Conservation (phyloP, 148 eudicot genomes). For the Beta vulgaris region DNA sequence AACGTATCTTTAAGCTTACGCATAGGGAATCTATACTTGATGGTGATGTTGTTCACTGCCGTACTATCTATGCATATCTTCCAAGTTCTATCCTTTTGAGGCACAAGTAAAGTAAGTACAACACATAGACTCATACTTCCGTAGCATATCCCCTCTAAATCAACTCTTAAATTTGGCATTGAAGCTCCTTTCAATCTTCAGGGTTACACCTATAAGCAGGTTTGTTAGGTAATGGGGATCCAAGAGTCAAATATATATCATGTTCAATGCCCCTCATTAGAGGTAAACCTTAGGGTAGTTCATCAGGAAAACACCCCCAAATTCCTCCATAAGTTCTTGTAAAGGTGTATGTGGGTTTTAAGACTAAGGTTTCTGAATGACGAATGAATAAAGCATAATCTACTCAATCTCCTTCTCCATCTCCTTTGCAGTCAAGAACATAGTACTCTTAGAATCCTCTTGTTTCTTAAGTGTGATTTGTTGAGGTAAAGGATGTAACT, state of each 20-base stretch:
- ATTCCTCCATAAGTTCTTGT: background rate
- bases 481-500: no score
- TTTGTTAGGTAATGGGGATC: background rate
- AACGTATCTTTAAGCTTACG: constrained; percentile 1
- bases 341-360: no score
- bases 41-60: constrained; percentile 2
- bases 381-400: no score
- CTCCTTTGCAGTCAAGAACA: no score
- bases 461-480: no score
- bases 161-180: background rate
- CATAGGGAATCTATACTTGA: background rate
- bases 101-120: background rate
- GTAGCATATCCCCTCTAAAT: background rate
- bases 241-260: background rate
- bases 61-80: background rate
- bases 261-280: background rate
- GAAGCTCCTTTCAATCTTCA: background rate
- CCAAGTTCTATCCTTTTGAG: background rate
- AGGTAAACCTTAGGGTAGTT: background rate
- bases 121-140: background rate
- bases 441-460: no score
- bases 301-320: background rate
- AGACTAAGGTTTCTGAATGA: no score
- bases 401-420: no score
- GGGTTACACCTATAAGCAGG: background rate